Base-by-base conservation (phyloP, 1,139 yeast genomes). In the Nakaseomyces glabratus region DNA sequence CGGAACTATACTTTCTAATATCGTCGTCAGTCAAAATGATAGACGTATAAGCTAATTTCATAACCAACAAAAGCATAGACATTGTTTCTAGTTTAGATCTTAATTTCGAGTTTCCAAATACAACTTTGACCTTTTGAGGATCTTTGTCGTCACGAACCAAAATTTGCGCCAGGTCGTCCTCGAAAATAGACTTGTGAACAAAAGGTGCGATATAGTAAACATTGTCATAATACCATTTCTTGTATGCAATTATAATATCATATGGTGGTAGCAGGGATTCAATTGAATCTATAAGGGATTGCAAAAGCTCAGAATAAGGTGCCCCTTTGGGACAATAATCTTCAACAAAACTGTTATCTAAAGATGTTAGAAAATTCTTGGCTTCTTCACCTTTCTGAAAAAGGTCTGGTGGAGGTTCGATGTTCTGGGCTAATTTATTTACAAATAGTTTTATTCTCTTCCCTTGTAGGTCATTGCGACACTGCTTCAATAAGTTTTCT, bases 21-120 rank as follows among this genome's bases (percentile, higher is more conserved):
- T 37, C 39, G 24, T 44, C 46, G 21, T 40, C 43, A 18, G 45
- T 38, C 14, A 45, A 40, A 20, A 39, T 38, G 6, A 45, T 38
- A 6, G 52, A 52, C 21, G 43, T 44, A 31, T 43, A 51, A 2
- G 60, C 45, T n/a, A 55, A 35, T 33, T 51, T 54, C 23, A 57
- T 30, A 4, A 55, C 41, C 8, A 53, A 38, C 14, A 48, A 30
- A n/a, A 56, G 36, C 4, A 51, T 39, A 13, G 48, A 45, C 3
- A 56, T n/a, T 32, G 39, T 45, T 31, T 52, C 57, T 24, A 57
- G 31, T 38, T 55, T 55, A n/a, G 38, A 31, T 38, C 60, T 44
- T 15, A 57, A 34, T 8, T 48, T 36, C 1, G 49, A 37, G 11
- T 35, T 43, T 2, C 58, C 59, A 20, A 56, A 33, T 20, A 41